A percentile compares a stretch with the other conserved stretches of the same genome.
phyloP scores from a whole-genome alignment of 2,329 filamentous ascomycete genomes.

The Boeremia lycopersici region DNA sequence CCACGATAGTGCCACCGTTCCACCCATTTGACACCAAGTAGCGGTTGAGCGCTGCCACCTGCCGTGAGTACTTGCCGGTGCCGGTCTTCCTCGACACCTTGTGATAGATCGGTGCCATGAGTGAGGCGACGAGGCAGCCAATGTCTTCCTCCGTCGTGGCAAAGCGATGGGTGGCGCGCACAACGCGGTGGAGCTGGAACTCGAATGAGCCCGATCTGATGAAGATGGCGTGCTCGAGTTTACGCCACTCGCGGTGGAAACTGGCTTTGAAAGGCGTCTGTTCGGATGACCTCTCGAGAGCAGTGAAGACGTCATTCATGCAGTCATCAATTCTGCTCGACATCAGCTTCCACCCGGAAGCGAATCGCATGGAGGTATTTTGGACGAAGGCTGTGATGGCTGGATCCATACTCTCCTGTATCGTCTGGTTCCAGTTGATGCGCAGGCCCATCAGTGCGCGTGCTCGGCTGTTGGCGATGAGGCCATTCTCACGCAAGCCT shows the following conservation, averaged over 20 bases:
- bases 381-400: background rate
- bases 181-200: slow-evolving; percentile 12
- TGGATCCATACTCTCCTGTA: slow-evolving; percentile 7
- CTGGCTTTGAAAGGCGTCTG: slow-evolving; percentile 10
- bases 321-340: slow-evolving; percentile 6
- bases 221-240: slow-evolving; percentile 12
- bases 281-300: slow-evolving; percentile 6
- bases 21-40: slow-evolving; percentile 11
- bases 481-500: slow-evolving; percentile 7
- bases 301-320: slow-evolving; percentile 9
- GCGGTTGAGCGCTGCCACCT: slow-evolving; percentile 1
- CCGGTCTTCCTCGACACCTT: slow-evolving; percentile 8
- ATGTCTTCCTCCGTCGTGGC: slow-evolving; percentile 11
- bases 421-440: slow-evolving; percentile 12
- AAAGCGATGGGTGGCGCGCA: slow-evolving; percentile 12
- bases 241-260: slow-evolving; percentile 16
- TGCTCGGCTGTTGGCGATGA: slow-evolving; percentile 12
- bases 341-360: slow-evolving; percentile 8
- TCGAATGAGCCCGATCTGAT: slow-evolving; percentile 10
- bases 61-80: slow-evolving; percentile 4
- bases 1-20: slow-evolving; percentile 10
- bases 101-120: slow-evolving; percentile 9
- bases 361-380: background rate
- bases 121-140: slow-evolving; percentile 7
- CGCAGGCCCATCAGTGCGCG: background rate